A percentile compares a stretch with the other conserved stretches of the same genome.
Evolutionary conservation across 2,329 filamentous ascomycete species (phyloP).

Genomic region (Hypoxylon sp.): DNA sequence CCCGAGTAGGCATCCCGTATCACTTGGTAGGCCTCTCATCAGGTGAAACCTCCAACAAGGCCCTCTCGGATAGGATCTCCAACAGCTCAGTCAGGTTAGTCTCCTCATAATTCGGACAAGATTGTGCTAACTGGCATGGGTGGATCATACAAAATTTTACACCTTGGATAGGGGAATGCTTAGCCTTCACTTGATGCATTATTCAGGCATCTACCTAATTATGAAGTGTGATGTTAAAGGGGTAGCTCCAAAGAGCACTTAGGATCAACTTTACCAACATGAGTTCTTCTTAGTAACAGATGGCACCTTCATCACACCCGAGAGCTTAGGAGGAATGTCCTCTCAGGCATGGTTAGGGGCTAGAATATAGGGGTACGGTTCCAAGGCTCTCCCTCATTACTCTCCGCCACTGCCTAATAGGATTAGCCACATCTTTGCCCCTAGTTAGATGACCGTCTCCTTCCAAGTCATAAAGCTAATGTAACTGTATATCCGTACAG

Average conservation of each 20-base stretch:
- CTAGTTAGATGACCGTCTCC: not conserved
- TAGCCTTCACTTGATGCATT: no score
- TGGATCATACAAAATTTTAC: no score
- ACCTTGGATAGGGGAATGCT: no score
- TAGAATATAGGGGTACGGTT: not conserved
- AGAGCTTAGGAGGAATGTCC: not conserved
- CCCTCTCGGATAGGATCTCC: no score
- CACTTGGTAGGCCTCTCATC: no score
- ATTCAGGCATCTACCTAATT: not conserved
- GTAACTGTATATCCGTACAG: not conserved
- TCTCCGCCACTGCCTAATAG: not conserved
- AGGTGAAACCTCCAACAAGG: no score
- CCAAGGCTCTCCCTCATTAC: not conserved
- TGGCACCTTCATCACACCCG: not conserved
- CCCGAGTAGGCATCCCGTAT: no score
- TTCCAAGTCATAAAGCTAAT: not conserved
- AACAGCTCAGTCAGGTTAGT: no score
- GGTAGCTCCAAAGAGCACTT: not conserved
- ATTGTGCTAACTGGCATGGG: no score
- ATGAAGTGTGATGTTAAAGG: not conserved
- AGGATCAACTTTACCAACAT: not conserved
- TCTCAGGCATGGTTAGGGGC: not conserved
- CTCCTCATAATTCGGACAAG: no score
- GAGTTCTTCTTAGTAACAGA: not conserved
- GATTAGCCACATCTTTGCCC: conserved; percentile 2